A percentile compares a stretch with the other conserved stretches of the same genome.
These are phyloP conservation scores for Liquidambar formosana DNA, from an alignment of 164 flowering plant species.

Conservation along the genomic window DNA sequence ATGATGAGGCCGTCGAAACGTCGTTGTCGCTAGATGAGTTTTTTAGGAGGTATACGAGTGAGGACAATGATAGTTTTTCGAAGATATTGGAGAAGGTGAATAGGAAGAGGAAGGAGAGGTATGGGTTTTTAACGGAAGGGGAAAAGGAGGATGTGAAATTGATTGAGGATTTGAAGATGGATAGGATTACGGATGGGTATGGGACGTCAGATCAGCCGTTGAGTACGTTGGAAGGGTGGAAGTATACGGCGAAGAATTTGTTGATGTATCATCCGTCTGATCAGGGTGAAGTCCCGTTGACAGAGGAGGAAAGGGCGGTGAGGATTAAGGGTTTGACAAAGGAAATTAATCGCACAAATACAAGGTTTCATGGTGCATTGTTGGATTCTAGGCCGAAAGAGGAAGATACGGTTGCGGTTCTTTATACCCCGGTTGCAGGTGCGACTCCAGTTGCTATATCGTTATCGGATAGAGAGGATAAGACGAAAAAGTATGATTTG, in stretches of 20 bases:
- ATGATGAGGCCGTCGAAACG: constrained; percentile 28
- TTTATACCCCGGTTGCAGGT: constrained; percentile 78
- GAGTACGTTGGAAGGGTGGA: constrained; percentile 82
- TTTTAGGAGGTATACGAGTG: constrained; percentile 83
- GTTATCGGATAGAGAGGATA: constrained; percentile 53
- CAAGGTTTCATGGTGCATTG: constrained; percentile 77
- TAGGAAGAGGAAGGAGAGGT: constrained; percentile 80
- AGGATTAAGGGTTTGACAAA: constrained; percentile 73
- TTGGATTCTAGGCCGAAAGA: constrained; percentile 62
- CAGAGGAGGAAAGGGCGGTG: constrained; percentile 66
- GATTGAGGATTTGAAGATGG: constrained; percentile 53
- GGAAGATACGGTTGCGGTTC: constrained; percentile 67
- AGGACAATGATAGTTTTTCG: constrained; percentile 86
- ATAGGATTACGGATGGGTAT: constrained; percentile 79
- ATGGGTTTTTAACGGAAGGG: constrained; percentile 55
- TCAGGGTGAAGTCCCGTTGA: constrained; percentile 71
- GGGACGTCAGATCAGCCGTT: constrained; percentile 92
- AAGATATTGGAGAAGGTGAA: constrained; percentile 81
- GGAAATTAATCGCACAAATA: constrained; percentile 57
- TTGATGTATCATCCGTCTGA: constrained; percentile 88
- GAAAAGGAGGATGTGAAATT: constrained; percentile 42
- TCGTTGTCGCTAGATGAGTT: constrained; percentile 65
- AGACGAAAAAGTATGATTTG: constrained; percentile 73
- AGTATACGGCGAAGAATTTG: constrained; percentile 77
- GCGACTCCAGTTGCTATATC: constrained; percentile 56